Conservation (phyloP, 176 grass and related monocot genomes). For the Eragrostis nindensis region DNA sequence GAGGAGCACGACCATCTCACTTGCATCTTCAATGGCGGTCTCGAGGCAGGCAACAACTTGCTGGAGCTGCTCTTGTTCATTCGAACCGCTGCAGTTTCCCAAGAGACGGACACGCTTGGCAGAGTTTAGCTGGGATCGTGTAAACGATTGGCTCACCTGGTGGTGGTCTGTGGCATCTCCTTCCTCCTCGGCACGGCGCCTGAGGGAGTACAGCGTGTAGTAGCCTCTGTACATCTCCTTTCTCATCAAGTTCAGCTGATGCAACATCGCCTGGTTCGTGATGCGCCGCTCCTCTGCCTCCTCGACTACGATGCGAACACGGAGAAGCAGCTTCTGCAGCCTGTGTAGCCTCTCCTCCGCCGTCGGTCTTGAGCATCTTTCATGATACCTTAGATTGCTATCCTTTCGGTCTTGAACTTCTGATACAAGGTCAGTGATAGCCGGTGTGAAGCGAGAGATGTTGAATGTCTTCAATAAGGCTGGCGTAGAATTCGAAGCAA, state of each 20-base stretch:
- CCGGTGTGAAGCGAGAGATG: too few relatives aligned
- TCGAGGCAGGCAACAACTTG: neutral
- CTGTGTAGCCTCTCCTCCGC: neutral
- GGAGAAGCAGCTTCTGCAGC: neutral
- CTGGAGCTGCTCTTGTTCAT: neutral
- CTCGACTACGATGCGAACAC: slow-evolving; percentile 9
- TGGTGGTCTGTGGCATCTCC: neutral
- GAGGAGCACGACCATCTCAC: neutral
- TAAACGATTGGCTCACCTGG: neutral
- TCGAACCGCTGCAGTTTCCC: neutral
- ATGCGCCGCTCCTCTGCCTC: slow-evolving; percentile 27
- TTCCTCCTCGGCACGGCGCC: neutral
- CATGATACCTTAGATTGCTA: neutral
- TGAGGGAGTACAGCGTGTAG: neutral
- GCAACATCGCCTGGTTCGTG: slow-evolving; percentile 14
- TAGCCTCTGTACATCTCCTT: slow-evolving; percentile 18
- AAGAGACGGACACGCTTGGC: neutral
- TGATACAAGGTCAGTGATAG: too few relatives aligned
- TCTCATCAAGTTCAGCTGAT: neutral
- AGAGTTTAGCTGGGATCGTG: neutral
- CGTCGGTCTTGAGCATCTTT: neutral
- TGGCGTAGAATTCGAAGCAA: too few relatives aligned
- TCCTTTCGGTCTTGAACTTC: too few relatives aligned
- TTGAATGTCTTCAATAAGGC: too few relatives aligned
- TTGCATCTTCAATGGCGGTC: neutral